These are phyloP conservation scores for Saraca asoca DNA, from an alignment of 331 rosid genomes.

Conservation along the genomic window DNA sequence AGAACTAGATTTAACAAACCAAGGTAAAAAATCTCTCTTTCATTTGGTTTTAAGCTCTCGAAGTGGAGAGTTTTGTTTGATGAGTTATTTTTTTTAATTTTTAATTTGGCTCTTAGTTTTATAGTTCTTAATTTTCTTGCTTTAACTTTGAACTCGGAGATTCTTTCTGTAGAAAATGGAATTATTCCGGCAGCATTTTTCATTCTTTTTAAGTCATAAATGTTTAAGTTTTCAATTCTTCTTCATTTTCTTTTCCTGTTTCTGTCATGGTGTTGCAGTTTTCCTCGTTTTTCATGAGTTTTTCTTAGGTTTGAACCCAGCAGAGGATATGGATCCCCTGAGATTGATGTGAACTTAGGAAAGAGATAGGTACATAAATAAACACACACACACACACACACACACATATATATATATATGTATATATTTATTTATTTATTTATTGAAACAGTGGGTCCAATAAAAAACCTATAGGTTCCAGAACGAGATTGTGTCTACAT, in stretches of 20 bases:
- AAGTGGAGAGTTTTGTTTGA: neutral
- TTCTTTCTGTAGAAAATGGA: neutral
- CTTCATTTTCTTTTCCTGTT: constrained; percentile 9
- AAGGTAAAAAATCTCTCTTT: constrained; percentile 46
- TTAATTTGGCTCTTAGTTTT: neutral
- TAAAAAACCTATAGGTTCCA: too few relatives aligned
- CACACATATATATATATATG: too few relatives aligned
- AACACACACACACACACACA: too few relatives aligned
- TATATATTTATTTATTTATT: too few relatives aligned
- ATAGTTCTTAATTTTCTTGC: neutral
- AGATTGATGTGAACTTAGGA: too few relatives aligned
- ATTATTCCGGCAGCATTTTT: constrained; percentile 3
- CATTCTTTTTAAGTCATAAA: constrained; percentile 17
- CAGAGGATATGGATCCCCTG: too few relatives aligned
- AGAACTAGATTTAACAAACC: constrained; percentile 66
- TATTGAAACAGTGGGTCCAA: too few relatives aligned
- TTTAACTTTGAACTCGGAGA: neutral
- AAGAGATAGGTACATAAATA: too few relatives aligned
- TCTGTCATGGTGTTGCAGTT: neutral
- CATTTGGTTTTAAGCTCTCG: constrained; percentile 12
- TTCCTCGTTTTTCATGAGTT: constrained; percentile 21
- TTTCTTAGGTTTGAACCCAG: constrained; percentile 20
- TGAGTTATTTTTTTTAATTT: neutral
- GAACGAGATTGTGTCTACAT: too few relatives aligned
- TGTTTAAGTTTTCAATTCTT: neutral